Evolutionary conservation across 495 filamentous ascomycete species (phyloP).

Genomic region (Acidomyces sp.): DNA sequence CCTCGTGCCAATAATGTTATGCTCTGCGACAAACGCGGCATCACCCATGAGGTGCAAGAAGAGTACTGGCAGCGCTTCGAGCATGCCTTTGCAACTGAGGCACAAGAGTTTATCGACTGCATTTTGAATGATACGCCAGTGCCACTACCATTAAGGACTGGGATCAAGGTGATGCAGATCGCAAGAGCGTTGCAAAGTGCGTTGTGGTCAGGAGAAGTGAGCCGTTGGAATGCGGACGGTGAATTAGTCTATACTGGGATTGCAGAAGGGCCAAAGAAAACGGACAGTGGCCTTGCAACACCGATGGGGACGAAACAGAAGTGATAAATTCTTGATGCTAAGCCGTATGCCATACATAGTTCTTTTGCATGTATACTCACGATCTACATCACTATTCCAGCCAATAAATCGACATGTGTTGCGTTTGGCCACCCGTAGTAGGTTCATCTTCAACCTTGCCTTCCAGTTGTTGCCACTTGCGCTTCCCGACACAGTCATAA

Average conservation of each 20-base stretch:
- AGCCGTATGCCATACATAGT: too few species aligned
- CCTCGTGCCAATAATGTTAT: slow-evolving; percentile 22
- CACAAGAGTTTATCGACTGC: slow-evolving; percentile 23
- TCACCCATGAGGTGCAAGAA: slow-evolving; percentile 23
- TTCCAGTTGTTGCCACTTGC: too few species aligned
- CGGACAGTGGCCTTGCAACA: too few species aligned
- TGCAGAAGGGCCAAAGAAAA: too few species aligned
- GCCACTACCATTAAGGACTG: slow-evolving; percentile 25
- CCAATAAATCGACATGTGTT: too few species aligned
- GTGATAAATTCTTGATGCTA: too few species aligned
- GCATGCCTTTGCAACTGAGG: slow-evolving; percentile 25
- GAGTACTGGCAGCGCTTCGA: slow-evolving; percentile 26
- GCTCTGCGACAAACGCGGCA: slow-evolving; percentile 11
- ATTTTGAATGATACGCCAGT: slow-evolving; percentile 22
- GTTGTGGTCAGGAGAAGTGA: slow-evolving; percentile 29
- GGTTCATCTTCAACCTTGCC: too few species aligned
- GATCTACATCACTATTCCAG: too few species aligned
- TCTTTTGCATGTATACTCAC: too few species aligned
- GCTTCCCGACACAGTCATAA: too few species aligned
- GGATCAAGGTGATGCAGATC: slow-evolving; percentile 27
- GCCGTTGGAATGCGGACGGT: slow-evolving; percentile 30
- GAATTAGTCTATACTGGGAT: slow-evolving; percentile 14
- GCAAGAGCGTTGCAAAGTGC: slow-evolving; percentile 30
- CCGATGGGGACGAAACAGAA: too few species aligned
- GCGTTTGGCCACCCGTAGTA: too few species aligned